Evolutionary conservation across 2,329 filamentous ascomycete species (phyloP).

Genomic region (Fusarium sp.): DNA sequence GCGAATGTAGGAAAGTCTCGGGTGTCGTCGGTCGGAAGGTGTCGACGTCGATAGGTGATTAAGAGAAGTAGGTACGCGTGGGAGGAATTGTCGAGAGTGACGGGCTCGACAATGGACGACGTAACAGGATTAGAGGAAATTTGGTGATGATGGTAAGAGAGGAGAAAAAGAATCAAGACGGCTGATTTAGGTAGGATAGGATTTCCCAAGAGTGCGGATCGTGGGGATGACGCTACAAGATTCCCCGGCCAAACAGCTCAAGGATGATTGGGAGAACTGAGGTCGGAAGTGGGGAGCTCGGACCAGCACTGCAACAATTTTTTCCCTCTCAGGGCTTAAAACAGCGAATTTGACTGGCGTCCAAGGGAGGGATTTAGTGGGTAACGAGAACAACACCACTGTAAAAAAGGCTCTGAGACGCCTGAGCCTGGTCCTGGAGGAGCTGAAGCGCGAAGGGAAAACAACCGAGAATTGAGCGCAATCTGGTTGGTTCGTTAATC

Average conservation of each 20-base stretch:
- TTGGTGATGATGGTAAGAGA: conserved; percentile 21
- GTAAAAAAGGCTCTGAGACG: conserved; percentile 15
- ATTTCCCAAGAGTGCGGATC: conserved; percentile 45
- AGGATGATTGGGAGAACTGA: conserved; percentile 41
- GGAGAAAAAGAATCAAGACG: conserved; percentile 31
- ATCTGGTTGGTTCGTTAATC: conserved; percentile 35
- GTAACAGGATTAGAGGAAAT: conserved; percentile 10
- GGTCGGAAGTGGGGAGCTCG: conserved; percentile 41
- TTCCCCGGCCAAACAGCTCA: conserved; percentile 34
- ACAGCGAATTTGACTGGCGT: conserved; percentile 34
- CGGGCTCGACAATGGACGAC: conserved; percentile 7
- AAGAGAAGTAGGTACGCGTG: background rate
- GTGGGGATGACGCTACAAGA: conserved; percentile 47
- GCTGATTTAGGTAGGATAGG: conserved; percentile 16
- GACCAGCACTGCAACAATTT: conserved; percentile 35
- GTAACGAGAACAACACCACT: conserved; percentile 23
- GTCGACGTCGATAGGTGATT: conserved; percentile 19
- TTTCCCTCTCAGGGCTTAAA: conserved; percentile 36
- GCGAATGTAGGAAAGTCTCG: conserved; percentile 20
- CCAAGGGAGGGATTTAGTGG: conserved; percentile 34
- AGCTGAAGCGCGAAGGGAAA: conserved; percentile 21
- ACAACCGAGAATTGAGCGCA: conserved; percentile 13
- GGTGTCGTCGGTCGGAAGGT: conserved; percentile 12
- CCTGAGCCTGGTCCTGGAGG: conserved; percentile 7
- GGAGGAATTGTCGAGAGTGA: conserved; percentile 1